These are phyloP conservation scores for Phytopythium chamaehyphon DNA, from an alignment of 352 stramenopile genomes.

Conservation along the genomic window DNA sequence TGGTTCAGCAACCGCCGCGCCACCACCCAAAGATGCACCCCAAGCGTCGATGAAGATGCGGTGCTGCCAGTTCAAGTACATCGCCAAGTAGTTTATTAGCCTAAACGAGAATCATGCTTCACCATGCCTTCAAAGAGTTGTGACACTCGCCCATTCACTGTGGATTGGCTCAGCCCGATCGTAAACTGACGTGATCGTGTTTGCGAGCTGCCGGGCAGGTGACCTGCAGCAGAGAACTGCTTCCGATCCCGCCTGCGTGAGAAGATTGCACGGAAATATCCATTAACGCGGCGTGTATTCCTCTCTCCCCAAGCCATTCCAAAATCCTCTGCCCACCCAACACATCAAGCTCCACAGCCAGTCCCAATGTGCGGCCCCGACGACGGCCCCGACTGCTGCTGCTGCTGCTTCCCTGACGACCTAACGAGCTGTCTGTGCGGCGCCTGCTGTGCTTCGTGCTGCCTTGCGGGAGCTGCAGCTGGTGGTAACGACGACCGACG, in stretches of 20 bases:
- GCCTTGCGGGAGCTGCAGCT: constrained; percentile 8
- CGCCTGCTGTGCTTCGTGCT: constrained; percentile 15
- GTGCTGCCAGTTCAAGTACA: not conserved
- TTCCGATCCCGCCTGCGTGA: too few relatives aligned
- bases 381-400: constrained; percentile 3
- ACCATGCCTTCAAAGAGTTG: too few relatives aligned
- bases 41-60: constrained; percentile 1
- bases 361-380: not conserved
- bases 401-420: constrained; percentile 14
- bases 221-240: too few relatives aligned
- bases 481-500: constrained; percentile 14
- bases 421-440: constrained; percentile 20
- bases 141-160: too few relatives aligned
- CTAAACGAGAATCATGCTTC: not conserved
- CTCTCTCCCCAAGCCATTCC: too few relatives aligned
- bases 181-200: too few relatives aligned
- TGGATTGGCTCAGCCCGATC: too few relatives aligned
- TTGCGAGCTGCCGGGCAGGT: too few relatives aligned
- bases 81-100: not conserved
- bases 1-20: constrained; percentile 17
- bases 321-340: too few relatives aligned
- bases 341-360: not conserved
- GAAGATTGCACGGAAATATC: too few relatives aligned
- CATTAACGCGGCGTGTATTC: too few relatives aligned
- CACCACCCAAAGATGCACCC: constrained; percentile 4